Evolutionary conservation across 2,329 filamentous ascomycete species (phyloP).

Genomic region (Neocucurbitaria cava): DNA sequence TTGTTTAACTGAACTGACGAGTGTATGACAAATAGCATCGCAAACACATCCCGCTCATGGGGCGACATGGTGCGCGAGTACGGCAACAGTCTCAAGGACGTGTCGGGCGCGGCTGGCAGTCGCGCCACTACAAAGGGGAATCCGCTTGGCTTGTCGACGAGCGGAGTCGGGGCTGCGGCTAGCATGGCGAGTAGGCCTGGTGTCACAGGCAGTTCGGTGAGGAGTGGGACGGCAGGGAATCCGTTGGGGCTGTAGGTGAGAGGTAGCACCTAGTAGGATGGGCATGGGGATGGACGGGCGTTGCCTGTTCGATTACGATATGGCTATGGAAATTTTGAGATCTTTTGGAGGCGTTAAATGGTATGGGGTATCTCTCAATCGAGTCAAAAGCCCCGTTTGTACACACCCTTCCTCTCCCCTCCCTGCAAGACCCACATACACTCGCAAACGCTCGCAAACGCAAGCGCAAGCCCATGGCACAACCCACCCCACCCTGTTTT

Average conservation of each 20-base stretch:
- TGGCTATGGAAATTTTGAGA: no score
- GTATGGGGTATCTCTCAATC: no score
- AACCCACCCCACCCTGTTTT: no score
- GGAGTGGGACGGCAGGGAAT: slow-evolving; percentile 49
- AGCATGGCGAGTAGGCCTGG: slow-evolving; percentile 31
- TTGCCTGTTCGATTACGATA: no score
- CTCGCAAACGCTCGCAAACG: no score
- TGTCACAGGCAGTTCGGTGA: slow-evolving; percentile 24
- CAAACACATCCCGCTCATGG: slow-evolving; percentile 55
- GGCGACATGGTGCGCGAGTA: slow-evolving; percentile 58
- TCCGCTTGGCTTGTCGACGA: slow-evolving; percentile 53
- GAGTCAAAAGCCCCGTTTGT: no score
- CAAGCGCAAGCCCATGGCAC: no score
- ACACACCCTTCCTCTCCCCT: no score
- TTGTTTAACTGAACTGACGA: no score
- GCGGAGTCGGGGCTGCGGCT: slow-evolving; percentile 36
- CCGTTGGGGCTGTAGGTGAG: slow-evolving; percentile 54
- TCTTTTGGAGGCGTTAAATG: no score
- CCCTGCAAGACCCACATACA: no score
- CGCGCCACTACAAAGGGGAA: slow-evolving; percentile 55
- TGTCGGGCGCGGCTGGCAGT: slow-evolving; percentile 52
- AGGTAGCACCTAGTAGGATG: no score
- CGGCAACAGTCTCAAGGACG: slow-evolving; percentile 59
- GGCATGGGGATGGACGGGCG: not conserved
- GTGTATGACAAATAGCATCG: slow-evolving; percentile 49